Conservation (phyloP, 2,329 filamentous ascomycete genomes). For the Fusarium brachygibbosum region DNA sequence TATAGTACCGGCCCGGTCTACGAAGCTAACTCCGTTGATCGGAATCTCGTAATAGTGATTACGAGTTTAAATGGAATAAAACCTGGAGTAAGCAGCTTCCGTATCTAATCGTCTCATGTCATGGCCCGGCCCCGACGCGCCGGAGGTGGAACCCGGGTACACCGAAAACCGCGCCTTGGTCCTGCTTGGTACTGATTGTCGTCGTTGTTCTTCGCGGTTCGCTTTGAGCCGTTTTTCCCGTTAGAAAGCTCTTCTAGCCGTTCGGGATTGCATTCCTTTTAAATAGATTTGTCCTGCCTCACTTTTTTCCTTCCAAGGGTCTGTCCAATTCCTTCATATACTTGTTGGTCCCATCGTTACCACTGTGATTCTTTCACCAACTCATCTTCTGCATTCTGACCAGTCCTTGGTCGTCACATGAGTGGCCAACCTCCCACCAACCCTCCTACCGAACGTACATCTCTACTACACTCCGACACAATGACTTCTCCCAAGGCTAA, state of each 20-base stretch:
- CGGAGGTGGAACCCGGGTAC: slow-evolving; percentile 37
- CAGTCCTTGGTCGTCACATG: slow-evolving; percentile 16
- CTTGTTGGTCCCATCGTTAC: neutral
- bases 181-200: neutral
- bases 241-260: slow-evolving; percentile 40
- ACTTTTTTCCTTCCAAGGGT: neutral
- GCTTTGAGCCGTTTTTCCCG: slow-evolving; percentile 28
- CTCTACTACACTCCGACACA: slow-evolving; percentile 13
- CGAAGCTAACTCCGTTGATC: slow-evolving; percentile 13
- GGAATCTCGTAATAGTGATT: slow-evolving; percentile 14
- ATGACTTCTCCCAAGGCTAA: slow-evolving; percentile 26
- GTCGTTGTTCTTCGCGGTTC: neutral
- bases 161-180: slow-evolving; percentile 26
- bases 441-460: slow-evolving; percentile 19
- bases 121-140: slow-evolving; percentile 13
- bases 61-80: slow-evolving; percentile 36
- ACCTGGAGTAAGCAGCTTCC: slow-evolving; percentile 16
- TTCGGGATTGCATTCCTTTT: slow-evolving; percentile 2
- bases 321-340: slow-evolving; percentile 11
- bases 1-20: slow-evolving; percentile 6
- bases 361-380: neutral
- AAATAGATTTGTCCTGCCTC: slow-evolving; percentile 21
- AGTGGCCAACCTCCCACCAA: slow-evolving; percentile 12
- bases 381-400: neutral
- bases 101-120: slow-evolving; percentile 25